Conservation (phyloP, 2,329 filamentous ascomycete species). For the Endocalyx cinctus region DNA sequence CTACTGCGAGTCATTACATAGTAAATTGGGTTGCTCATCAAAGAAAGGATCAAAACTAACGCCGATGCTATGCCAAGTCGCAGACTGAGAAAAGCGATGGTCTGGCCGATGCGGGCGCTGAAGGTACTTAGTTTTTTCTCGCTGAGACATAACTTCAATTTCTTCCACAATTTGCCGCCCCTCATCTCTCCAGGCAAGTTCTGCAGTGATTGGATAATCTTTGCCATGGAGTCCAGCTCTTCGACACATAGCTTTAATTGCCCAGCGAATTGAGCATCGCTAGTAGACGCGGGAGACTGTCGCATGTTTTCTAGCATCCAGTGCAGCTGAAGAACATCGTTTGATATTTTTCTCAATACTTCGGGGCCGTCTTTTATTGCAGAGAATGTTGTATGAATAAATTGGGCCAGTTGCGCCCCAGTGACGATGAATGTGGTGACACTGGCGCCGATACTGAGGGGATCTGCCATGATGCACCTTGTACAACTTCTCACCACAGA, state of each 20-base stretch:
- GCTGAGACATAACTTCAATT: slow-evolving; percentile 2
- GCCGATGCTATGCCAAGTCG: neutral
- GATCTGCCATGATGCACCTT: too few relatives aligned
- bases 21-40: neutral
- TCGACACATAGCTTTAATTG: neutral
- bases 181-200: neutral
- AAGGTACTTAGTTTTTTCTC: slow-evolving; percentile 3
- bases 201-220: slow-evolving; percentile 1
- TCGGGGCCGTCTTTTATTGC: slow-evolving; percentile 2
- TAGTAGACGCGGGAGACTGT: neutral
- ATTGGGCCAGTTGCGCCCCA: slow-evolving; percentile 2
- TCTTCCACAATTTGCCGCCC: slow-evolving; percentile 3
- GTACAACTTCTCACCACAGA: too few relatives aligned
- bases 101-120: slow-evolving; percentile 1
- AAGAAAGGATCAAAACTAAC: neutral
- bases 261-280: slow-evolving; percentile 1
- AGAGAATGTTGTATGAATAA: slow-evolving; percentile 1
- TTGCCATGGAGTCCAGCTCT: slow-evolving; percentile 1
- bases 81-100: slow-evolving; percentile 1
- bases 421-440: slow-evolving; percentile 5
- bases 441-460: too few relatives aligned
- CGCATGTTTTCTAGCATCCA: slow-evolving; percentile 2
- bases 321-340: slow-evolving; percentile 3
- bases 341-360: neutral
- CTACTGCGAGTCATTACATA: too few relatives aligned